Percentiles rank a stretch among this genome's conserved stretches.
Conservation (phyloP, 345 rosid species). For the Euphorbia lathyris region DNA sequence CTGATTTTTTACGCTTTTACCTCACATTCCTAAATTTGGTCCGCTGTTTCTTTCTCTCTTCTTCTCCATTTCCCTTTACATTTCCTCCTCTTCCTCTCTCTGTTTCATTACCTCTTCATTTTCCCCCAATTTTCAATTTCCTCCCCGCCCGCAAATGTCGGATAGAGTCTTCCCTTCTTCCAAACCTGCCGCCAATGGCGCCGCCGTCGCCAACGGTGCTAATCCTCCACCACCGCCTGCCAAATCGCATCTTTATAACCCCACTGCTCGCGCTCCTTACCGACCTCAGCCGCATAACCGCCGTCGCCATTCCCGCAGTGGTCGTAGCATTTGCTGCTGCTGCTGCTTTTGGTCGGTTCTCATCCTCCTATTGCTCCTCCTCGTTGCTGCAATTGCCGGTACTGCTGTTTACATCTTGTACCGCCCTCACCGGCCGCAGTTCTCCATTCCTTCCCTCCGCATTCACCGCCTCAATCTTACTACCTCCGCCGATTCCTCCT, state of each 20-base stretch:
- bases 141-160: constrained; percentile 25
- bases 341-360: constrained; percentile 85
- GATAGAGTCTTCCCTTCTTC: constrained; percentile 79
- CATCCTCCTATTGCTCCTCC: constrained; percentile 51
- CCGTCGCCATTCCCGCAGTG: constrained; percentile 49
- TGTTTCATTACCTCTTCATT: not conserved
- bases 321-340: constrained; percentile 73
- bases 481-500: constrained; percentile 59
- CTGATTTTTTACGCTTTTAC: not conserved
- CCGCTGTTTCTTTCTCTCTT: constrained; percentile 4
- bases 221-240: constrained; percentile 22
- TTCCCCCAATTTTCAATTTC: not conserved
- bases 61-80: not conserved
- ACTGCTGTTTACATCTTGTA: constrained; percentile 73
- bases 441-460: constrained; percentile 69
- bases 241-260: constrained; percentile 55
- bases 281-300: constrained; percentile 34
- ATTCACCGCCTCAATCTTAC: constrained; percentile 65
- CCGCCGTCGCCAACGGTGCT: constrained; percentile 16
- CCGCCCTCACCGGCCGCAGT: constrained; percentile 72
- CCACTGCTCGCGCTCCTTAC: constrained; percentile 54
- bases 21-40: constrained; percentile 9
- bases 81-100: not conserved
- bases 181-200: constrained; percentile 34
- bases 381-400: constrained; percentile 61